Conservation (phyloP, 306 rosid species). For the Casuarina glauca region DNA sequence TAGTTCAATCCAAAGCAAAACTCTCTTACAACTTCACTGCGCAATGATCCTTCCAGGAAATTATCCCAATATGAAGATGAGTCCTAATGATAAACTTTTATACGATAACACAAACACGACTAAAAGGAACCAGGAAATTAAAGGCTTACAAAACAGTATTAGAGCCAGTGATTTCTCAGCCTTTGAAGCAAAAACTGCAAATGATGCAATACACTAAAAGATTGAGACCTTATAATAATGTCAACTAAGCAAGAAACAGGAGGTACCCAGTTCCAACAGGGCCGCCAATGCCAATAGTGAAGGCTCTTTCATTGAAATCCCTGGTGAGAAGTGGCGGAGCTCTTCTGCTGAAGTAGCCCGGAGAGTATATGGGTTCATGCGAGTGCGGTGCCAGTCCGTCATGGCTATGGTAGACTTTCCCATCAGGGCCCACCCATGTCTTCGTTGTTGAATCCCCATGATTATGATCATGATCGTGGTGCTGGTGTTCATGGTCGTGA, state of each 20-base stretch:
- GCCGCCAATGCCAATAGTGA: conserved; percentile 95
- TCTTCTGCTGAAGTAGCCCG: conserved; percentile 87
- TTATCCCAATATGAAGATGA: neutral
- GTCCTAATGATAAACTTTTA: neutral
- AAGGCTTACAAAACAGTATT: neutral
- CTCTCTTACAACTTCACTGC: neutral
- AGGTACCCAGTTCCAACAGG: conserved; percentile 92
- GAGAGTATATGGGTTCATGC: conserved; percentile 92
- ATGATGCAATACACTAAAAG: neutral
- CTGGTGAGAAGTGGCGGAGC: conserved; percentile 68
- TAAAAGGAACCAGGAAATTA: neutral
- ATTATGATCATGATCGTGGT: conserved; percentile 27
- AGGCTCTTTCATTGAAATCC: conserved; percentile 82
- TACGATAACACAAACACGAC: no score
- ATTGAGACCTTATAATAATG: neutral
- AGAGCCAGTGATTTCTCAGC: neutral
- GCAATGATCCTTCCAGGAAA: neutral
- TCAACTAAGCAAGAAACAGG: neutral
- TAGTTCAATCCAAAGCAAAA: neutral
- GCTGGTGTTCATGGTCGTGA: conserved; percentile 23
- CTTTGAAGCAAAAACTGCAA: neutral
- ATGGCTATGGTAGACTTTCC: conserved; percentile 89
- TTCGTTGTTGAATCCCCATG: conserved; percentile 35
- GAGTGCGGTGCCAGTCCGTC: conserved; percentile 98
- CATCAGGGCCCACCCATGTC: conserved; percentile 72